Percentiles rank a stretch among this genome's conserved stretches.
Conservation (phyloP, 2,329 filamentous ascomycete species). For the Thelonectria rubi region DNA sequence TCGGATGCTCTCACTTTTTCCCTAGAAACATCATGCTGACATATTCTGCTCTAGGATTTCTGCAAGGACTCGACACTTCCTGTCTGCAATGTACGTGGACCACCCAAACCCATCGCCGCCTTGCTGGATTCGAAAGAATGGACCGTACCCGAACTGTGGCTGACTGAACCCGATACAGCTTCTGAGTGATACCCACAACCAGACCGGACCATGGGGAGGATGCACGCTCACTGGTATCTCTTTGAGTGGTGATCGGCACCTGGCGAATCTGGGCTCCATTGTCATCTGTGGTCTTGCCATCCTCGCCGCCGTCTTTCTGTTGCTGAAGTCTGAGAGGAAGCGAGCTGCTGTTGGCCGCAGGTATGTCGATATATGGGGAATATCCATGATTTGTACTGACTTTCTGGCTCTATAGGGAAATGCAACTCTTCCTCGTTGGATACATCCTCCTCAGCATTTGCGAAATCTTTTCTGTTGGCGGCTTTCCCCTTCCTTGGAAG, state of each 20-base stretch:
- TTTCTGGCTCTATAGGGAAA: constrained; percentile 71
- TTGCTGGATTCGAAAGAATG: constrained; percentile 33
- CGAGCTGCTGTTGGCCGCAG: constrained; percentile 92
- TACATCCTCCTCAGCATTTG: constrained; percentile 91
- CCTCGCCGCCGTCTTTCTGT: constrained; percentile 68
- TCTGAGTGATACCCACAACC: constrained; percentile 69
- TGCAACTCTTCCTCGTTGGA: constrained; percentile 90
- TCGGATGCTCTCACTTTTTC: constrained; percentile 8
- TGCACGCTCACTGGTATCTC: constrained; percentile 81
- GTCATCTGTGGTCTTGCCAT: constrained; percentile 83
- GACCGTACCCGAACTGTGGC: constrained; percentile 28
- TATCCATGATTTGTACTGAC: constrained; percentile 4
- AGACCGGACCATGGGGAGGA: constrained; percentile 69
- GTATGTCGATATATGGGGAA: constrained; percentile 56
- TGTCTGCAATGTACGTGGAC: constrained; percentile 79
- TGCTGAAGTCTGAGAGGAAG: constrained; percentile 87
- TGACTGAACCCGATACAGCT: constrained; percentile 39
- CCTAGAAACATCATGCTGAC: constrained; percentile 34
- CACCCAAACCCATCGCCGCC: constrained; percentile 18
- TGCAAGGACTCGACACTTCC: constrained; percentile 86
- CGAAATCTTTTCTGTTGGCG: constrained; percentile 95
- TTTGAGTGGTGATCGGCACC: constrained; percentile 69
- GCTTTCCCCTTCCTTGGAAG: constrained; percentile 76
- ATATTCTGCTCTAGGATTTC: constrained; percentile 67
- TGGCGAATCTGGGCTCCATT: constrained; percentile 95